Evolutionary conservation across 2,329 filamentous ascomycete species (phyloP), one percentile per base, ranked within the genome.

Genomic region (Fusarium caatingaense): DNA sequence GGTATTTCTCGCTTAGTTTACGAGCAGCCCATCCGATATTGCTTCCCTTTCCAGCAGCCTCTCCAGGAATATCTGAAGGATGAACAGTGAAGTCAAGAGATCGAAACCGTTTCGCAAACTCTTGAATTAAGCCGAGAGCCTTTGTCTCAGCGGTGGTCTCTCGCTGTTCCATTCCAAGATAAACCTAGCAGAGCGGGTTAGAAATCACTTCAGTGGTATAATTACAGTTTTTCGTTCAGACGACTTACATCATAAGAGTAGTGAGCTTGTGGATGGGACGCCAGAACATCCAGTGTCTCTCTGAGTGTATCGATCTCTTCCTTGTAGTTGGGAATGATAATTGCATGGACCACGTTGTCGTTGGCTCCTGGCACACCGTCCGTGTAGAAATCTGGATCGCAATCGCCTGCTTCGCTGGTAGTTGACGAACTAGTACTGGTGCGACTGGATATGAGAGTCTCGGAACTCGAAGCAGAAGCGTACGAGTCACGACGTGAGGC

Each of bases 281-380:
- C 89, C 64, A 93, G 79, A 23, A 93, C 90, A 42, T 89, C 87
- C 21, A 93, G 79, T 0, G 91, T 93, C 75, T 92, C 89, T 67
- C 87, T 84, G 48, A 93, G 81, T 0, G 88, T 91, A 61, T 91
- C 88, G 60, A 89, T 81, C 60, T 92, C 90, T 77, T 93, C 91
- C 78, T 91, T 91, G 81, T 93, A 93, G 74, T 92, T 92, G 20
- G 91, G 91, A 45, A 93, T 84, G 68, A 93, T 83, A 66, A 93
- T 91, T 16, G 87, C 89, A 76, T 92, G 89, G 30, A 91, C 80
- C 58, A 91, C 79, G 25, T 81, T 80, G 42, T 72, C 71, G 10
- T 84, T 80, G n/a, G 80, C 75, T 2, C 80, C 77, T 12, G 79
- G 76, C 20, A 84, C 82, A 46, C 72, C 78, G 49, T 88, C 86